These are phyloP conservation scores for Pseudoneurospora amorphoporcata DNA, from an alignment of 495 filamentous ascomycete genomes.

Conservation along the genomic window DNA sequence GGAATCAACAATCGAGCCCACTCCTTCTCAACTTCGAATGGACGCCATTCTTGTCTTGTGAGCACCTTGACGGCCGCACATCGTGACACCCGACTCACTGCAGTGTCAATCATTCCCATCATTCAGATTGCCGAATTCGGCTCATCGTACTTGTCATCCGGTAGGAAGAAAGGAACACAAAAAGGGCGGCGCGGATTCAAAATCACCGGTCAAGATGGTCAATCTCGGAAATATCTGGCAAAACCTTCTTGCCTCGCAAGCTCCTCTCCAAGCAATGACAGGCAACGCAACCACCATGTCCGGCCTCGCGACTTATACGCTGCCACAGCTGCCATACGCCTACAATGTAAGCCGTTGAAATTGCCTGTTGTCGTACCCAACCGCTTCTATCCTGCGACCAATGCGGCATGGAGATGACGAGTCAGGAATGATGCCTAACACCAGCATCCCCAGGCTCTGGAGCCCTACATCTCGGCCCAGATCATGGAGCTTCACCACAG, in stretches of 20 bases:
- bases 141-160: neutral
- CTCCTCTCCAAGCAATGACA: constrained; percentile 14
- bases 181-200: neutral
- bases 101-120: neutral
- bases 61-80: neutral
- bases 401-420: neutral
- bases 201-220: constrained; percentile 15
- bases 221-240: constrained; percentile 19
- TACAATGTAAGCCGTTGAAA: constrained; percentile 31
- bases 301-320: constrained; percentile 22
- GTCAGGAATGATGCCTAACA: neutral
- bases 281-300: constrained; percentile 17
- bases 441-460: constrained; percentile 48
- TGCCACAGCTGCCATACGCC: constrained; percentile 34
- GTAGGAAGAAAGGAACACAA: neutral
- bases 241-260: constrained; percentile 20
- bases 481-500: constrained; percentile 87
- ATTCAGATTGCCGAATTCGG: neutral
- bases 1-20: neutral
- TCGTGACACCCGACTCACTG: neutral
- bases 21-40: neutral
- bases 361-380: neutral
- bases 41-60: neutral
- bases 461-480: constrained; percentile 80
- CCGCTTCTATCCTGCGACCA: neutral